Base-by-base conservation (phyloP, 129 eudicot genomes). In the Artemisia annua region DNA sequence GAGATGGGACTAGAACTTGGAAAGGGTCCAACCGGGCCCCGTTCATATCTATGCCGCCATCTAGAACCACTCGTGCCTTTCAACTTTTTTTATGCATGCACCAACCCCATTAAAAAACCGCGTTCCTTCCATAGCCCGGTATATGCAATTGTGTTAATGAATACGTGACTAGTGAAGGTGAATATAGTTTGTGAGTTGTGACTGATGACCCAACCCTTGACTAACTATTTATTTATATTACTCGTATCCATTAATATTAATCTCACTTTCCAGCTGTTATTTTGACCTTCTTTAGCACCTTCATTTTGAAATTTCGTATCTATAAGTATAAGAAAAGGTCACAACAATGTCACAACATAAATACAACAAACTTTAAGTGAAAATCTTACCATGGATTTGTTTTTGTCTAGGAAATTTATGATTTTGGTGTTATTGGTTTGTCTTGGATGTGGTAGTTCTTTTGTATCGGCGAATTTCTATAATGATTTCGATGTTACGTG, bases 401-500 rank as follows among this genome's bases (percentile, higher is more conserved):
- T 48, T 46, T 73, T 7, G 60, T 62, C 32, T 52, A 35, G 16
- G n/a, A 63, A 52, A 2, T 5, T 52, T 39, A 16, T 1, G 35
- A 16, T 51, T 63, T 1, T 64, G 24, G 1, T 28, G 9, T n/a
- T 52, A 51, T 19, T 32, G 24, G 63, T 63, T 48, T 49, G 3
- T 63, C 22, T 63, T 63, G 71, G 32, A 14, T 51, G 3, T 8
- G 10, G 1, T 8, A 14, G 1, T 51, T 74, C 54, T 63, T 63
- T 52, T 15, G 78, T 63, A 2, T 51, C 62, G 5, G 78, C 70
- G 19, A 82, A 85, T 28, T 75, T 85, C 72, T 32, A 78, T 58
- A 61, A 76, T 19, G 78, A 82, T 43, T 75, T 85, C 18, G 85
- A 82, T 30, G 55, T 85, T 11, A 85, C 86, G 11, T 85, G 89